Evolutionary conservation across 371 early-diverging fungal species (phyloP), one percentile per base, ranked within the genome.

Genomic region (Quaeritorhiza haematococci): DNA sequence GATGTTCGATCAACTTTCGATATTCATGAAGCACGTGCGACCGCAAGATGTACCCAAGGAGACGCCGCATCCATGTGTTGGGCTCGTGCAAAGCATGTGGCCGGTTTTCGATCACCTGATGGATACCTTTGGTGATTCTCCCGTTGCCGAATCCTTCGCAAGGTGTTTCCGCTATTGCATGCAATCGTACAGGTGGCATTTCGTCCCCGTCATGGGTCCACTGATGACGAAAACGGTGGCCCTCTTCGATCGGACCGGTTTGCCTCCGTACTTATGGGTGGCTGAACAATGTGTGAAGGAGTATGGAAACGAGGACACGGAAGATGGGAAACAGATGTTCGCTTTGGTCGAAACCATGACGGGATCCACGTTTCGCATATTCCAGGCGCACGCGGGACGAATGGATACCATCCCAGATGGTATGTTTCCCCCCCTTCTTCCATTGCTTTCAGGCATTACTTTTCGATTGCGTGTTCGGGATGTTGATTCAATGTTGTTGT

Each of bases 181-280:
- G 45, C 71, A 78, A 51, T 78, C 81, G 33, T 91, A 85, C 57
- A 72, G 66, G 42, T 53, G 55, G n/a, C 76, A 75, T 49, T 84
- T 87, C 62, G 62, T 66, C 5, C 83, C 80, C 2, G 60, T 83
- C 32, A 56, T 83, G 23, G 78, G 78, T 15, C 66, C 71, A 26
- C 61, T 88, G 15, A 56, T 83, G 58, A 73, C 80, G 26, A 73
- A 76, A 5, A 49, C 88, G 29, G 80, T 83, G 15, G 64, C 59
- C 41, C 72, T 74, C 4, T 92, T 87, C 69, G 79, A 78, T 41
- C 70, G 68, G 50, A 84, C 87, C 1, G 79, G 82, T 1, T 51
- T 79, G 21, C 71, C 86, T 28, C 80, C 78, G n/a, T 87, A 90
- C 60, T 67, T 94, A 48, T 92, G 93, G 93, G 84, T 87, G 1